Conservation (phyloP, 2,329 filamentous ascomycete genomes). For the Diaporthe sp. region DNA sequence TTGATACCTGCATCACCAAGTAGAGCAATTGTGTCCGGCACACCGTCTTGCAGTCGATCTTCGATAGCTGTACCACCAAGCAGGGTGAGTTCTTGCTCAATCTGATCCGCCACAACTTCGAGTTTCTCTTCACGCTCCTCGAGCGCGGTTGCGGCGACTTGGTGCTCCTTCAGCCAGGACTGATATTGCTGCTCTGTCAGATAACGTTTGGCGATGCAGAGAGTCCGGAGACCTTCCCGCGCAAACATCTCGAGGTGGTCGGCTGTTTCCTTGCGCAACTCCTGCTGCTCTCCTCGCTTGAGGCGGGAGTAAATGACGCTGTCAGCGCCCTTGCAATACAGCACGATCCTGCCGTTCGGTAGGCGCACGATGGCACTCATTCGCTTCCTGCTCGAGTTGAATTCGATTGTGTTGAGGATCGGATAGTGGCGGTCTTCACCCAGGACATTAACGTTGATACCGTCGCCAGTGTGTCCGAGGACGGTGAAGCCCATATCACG, state of each 20-base stretch:
- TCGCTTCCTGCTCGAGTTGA: constrained; percentile 95
- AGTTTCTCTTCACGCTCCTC: constrained; percentile 92
- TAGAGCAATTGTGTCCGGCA: constrained; percentile 93
- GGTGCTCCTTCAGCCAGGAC: constrained; percentile 87
- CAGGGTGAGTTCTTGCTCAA: constrained; percentile 89
- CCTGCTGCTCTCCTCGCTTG: constrained; percentile 84
- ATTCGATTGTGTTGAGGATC: constrained; percentile 94
- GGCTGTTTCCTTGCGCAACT: constrained; percentile 85
- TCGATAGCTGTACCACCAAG: constrained; percentile 97
- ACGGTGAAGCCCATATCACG: constrained; percentile 96
- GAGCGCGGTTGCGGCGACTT: constrained; percentile 86
- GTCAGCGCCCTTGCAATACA: constrained; percentile 98
- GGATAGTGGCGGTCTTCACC: constrained; percentile 88
- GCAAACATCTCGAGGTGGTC: constrained; percentile 98
- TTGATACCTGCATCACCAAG: constrained; percentile 96
- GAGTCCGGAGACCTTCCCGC: constrained; percentile 90
- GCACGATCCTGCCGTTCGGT: constrained; percentile 88
- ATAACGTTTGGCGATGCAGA: constrained; percentile 90
- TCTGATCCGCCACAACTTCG: constrained; percentile 88
- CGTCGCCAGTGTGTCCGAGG: constrained; percentile 81
- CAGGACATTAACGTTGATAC: constrained; percentile 87
- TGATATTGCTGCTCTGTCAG: constrained; percentile 86
- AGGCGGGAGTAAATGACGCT: constrained; percentile 96
- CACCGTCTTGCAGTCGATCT: constrained; percentile 95
- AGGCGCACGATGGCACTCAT: constrained; percentile 98